Percentiles rank a stretch among this genome's conserved stretches.
These are phyloP conservation scores for Pharnaceum exiguum DNA, from an alignment of 148 eudicot species.

Conservation along the genomic window DNA sequence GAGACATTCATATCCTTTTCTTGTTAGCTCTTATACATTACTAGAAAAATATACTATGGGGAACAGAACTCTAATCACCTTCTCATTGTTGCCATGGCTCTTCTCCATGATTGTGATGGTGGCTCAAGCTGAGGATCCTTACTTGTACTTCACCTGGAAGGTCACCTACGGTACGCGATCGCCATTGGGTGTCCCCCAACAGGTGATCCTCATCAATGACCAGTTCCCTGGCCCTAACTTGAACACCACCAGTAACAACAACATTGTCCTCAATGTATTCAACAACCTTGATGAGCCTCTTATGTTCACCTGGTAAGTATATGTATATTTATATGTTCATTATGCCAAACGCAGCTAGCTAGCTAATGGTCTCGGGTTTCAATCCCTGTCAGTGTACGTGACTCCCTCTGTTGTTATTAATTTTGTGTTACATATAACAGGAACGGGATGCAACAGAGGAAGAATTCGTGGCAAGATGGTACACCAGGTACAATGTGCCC, in stretches of 20 bases:
- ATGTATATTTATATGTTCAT: background rate
- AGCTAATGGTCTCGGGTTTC: slow-evolving; percentile 24
- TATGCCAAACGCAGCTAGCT: slow-evolving; percentile 32
- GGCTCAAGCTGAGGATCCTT: slow-evolving; percentile 58
- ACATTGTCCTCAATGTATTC: slow-evolving; percentile 51
- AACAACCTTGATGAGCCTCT: slow-evolving; percentile 72
- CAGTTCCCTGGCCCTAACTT: slow-evolving; percentile 58
- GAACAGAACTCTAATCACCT: slow-evolving; percentile 11
- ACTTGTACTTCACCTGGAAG: slow-evolving; percentile 43
- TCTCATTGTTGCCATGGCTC: slow-evolving; percentile 26
- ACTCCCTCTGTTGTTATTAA: no score
- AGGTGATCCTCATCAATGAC: slow-evolving; percentile 52
- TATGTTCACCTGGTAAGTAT: slow-evolving; percentile 41
- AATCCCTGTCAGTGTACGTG: background rate
- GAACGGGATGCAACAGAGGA: slow-evolving; percentile 62
- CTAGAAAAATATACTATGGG: slow-evolving; percentile 10
- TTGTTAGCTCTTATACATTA: slow-evolving; percentile 16
- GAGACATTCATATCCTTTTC: slow-evolving; percentile 14
- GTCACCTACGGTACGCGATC: slow-evolving; percentile 50
- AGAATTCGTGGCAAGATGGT: slow-evolving; percentile 71
- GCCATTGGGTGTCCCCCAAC: slow-evolving; percentile 61
- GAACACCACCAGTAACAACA: slow-evolving; percentile 59
- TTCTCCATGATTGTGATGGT: slow-evolving; percentile 25
- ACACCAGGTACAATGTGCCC: slow-evolving; percentile 56
- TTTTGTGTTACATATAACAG: slow-evolving; percentile 1